These are phyloP conservation scores for Fraxinus greggii DNA, from an alignment of 305 asterid species.

Conservation along the genomic window DNA sequence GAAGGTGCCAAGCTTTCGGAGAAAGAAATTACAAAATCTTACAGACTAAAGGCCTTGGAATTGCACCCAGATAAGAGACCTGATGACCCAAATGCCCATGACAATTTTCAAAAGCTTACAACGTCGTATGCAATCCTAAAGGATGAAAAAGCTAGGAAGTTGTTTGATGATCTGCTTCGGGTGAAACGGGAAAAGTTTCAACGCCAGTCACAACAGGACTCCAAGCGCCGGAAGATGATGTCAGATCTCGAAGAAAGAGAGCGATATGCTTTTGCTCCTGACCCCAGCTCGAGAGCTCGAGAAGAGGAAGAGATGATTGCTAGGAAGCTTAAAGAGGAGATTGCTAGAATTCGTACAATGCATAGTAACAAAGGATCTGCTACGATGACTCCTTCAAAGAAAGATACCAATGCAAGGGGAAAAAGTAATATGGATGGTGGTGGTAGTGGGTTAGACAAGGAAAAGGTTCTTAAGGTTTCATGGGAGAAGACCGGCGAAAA, in stretches of 20 bases:
- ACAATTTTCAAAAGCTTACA: constrained; percentile 62
- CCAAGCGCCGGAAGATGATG: constrained; percentile 79
- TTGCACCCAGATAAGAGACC: constrained; percentile 85
- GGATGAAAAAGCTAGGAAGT: constrained; percentile 76
- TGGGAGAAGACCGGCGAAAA: constrained; percentile 72
- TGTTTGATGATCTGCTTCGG: constrained; percentile 71
- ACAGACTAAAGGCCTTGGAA: constrained; percentile 63
- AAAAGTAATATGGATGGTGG: constrained; percentile 32
- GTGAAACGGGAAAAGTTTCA: constrained; percentile 61
- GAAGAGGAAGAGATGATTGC: constrained; percentile 64
- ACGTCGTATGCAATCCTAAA: constrained; percentile 72
- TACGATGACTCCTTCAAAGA: constrained; percentile 32
- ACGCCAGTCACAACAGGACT: constrained; percentile 63
- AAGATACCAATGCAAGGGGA: constrained; percentile 26
- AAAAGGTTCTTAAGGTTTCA: constrained; percentile 69
- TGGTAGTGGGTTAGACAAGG: constrained; percentile 46
- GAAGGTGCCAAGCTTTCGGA: constrained; percentile 73
- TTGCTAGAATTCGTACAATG: constrained; percentile 64
- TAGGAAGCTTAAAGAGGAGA: constrained; percentile 61
- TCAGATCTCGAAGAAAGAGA: constrained; percentile 86
- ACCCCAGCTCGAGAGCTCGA: constrained; percentile 46
- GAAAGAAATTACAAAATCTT: constrained; percentile 79
- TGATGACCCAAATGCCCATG: constrained; percentile 72
- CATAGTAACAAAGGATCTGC: constrained; percentile 39
- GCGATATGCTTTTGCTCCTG: constrained; percentile 56